Conservation (phyloP, 768 basidiomycete genomes). For the Agaricus sinodeliciosus region DNA sequence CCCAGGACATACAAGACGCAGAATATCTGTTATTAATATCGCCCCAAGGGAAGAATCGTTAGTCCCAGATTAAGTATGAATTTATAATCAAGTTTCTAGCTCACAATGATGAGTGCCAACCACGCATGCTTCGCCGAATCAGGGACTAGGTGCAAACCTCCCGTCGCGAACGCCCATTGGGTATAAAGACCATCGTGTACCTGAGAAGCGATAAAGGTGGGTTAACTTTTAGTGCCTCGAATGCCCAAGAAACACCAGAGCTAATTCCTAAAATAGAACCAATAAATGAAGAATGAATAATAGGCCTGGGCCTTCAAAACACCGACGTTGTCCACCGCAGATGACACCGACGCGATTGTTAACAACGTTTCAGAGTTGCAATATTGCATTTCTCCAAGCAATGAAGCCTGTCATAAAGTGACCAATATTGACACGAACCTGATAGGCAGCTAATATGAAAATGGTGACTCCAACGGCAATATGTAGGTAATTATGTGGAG, state of each 20-base stretch:
- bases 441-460: slow-evolving; percentile 45
- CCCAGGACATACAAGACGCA: slow-evolving; percentile 40
- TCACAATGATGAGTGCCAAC: slow-evolving; percentile 37
- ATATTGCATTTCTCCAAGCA: background rate
- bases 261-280: background rate
- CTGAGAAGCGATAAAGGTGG: slow-evolving; percentile 17
- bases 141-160: slow-evolving; percentile 29
- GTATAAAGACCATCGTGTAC: slow-evolving; percentile 44
- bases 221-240: background rate
- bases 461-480: slow-evolving; percentile 47
- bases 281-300: background rate
- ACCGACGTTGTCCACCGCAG: too few species aligned
- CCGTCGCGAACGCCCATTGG: slow-evolving; percentile 32
- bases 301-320: background rate
- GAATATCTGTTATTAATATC: slow-evolving; percentile 29
- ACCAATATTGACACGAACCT: slow-evolving; percentile 23
- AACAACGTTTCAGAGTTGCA: too few species aligned
- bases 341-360: too few species aligned
- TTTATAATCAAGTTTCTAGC: slow-evolving; percentile 11
- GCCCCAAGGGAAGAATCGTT: slow-evolving; percentile 5
- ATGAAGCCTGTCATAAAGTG: background rate
- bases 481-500: slow-evolving; percentile 51
- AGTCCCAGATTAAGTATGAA: background rate
- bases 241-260: background rate
- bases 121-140: slow-evolving; percentile 36